These are phyloP conservation scores for Phytophthora multivora DNA, from an alignment of 352 stramenopile genomes.

Conservation along the genomic window DNA sequence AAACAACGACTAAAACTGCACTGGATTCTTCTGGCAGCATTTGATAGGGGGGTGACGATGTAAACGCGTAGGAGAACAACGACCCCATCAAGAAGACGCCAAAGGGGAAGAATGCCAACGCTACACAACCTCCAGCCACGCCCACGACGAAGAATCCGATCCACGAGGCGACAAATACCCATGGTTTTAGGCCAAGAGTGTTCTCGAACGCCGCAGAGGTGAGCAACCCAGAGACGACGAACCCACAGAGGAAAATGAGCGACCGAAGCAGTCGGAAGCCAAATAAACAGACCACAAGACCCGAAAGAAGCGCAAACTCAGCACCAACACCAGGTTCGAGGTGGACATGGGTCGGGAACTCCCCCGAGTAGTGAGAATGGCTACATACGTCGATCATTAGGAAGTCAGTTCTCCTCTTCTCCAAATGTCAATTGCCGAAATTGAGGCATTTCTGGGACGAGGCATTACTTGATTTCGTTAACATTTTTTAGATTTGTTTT, in stretches of 20 bases:
- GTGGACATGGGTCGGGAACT: constrained; percentile 41
- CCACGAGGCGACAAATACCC: constrained; percentile 54
- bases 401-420: constrained; percentile 11
- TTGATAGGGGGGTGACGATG: constrained; percentile 46
- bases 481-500: too few relatives aligned
- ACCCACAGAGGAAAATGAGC: constrained; percentile 57
- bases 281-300: constrained; percentile 48
- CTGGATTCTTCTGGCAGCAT: constrained; percentile 36
- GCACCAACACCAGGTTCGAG: constrained; percentile 49
- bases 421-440: too few relatives aligned
- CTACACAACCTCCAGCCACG: constrained; percentile 40
- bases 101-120: constrained; percentile 51
- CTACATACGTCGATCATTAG: constrained; percentile 1
- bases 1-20: constrained; percentile 40
- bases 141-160: constrained; percentile 52
- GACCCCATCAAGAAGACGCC: constrained; percentile 57
- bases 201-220: constrained; percentile 45
- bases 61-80: constrained; percentile 44
- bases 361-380: constrained; percentile 7
- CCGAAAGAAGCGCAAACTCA: constrained; percentile 53
- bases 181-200: constrained; percentile 45
- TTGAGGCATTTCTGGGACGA: too few relatives aligned
- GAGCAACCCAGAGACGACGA: constrained; percentile 56
- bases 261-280: constrained; percentile 56
- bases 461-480: too few relatives aligned